phyloP scores from a whole-genome alignment of 371 early-diverging fungal genomes.

The Cokeromyces recurvatus region DNA sequence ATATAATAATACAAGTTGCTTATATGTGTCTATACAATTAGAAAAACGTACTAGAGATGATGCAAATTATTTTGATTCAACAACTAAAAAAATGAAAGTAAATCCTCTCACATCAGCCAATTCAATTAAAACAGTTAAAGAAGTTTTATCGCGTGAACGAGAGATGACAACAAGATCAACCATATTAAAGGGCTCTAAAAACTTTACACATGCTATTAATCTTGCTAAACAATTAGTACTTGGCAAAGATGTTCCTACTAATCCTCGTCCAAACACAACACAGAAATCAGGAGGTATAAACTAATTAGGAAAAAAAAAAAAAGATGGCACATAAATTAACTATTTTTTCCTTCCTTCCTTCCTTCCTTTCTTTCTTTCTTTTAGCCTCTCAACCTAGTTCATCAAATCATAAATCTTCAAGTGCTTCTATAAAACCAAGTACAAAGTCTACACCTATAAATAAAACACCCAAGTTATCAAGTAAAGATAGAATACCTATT shows the following conservation, averaged over 20 bases:
- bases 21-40: too few species aligned
- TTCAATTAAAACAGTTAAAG: slow-evolving; percentile 28
- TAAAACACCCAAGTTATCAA: slow-evolving; percentile 11
- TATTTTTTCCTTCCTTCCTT: not conserved
- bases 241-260: slow-evolving; percentile 12
- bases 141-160: slow-evolving; percentile 40
- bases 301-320: too few species aligned
- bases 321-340: not conserved
- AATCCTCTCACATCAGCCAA: slow-evolving; percentile 28
- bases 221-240: slow-evolving; percentile 17
- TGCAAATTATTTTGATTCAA: too few species aligned
- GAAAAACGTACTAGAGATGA: slow-evolving; percentile 37
- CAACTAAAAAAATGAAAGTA: slow-evolving; percentile 18
- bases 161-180: slow-evolving; percentile 38
- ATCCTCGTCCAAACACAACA: not conserved
- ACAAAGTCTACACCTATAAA: not conserved
- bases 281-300: slow-evolving; percentile 10
- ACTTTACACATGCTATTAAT: slow-evolving; percentile 17
- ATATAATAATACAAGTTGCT: not conserved
- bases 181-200: slow-evolving; percentile 41
- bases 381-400: slow-evolving; percentile 6
- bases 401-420: slow-evolving; percentile 3
- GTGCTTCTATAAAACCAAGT: not conserved
- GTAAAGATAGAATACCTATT: slow-evolving; percentile 61
- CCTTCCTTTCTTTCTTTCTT: too few species aligned